Base-by-base conservation (phyloP, 1,284 basidiomycete species). In the Sanguinoderma infundibulare region DNA sequence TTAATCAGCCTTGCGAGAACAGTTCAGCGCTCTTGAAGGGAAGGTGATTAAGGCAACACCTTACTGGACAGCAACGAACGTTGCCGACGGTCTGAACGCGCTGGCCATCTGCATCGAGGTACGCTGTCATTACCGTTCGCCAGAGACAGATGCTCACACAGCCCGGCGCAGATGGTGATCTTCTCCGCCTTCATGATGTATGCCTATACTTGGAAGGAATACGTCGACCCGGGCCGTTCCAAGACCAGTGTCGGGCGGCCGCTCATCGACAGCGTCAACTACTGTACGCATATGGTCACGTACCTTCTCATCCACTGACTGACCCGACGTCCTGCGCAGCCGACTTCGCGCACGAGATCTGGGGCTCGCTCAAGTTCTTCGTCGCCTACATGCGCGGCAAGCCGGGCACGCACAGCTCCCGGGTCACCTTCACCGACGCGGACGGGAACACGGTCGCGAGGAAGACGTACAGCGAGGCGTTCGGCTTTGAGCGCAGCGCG, bases 61-160 rank as follows among this genome's bases (percentile, higher is more conserved):
- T 58, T 94, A 89, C 70, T 96, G 94, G 95, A 90, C 90, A 2
- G 77, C 78, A 57, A 87, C 87, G 2, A 93, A 93, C 69, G 84
- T 96, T 57, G 83, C 92, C 1, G 85, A 96, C 64, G 95, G 95
- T 0, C 74, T 96, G 36, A 91, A 87, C 62, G 93, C 95, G 0
- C 80, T 97, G 15, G 79, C 90, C 14, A 94, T 87, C 15, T 92
- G 91, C 64, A 85, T 95, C 49, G 95, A 96, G 82, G 91, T 91
- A 62, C 26, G 49, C 32, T 15, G 10, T 36, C 34, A 14, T 14
- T 6, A 14, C n/a, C 5, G 12, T 51, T 20, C 7, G 35, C 7
- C n/a, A 35, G 7, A 3, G 12, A 20, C 15, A 3, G 20, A 32
- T 36, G 30, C 12, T 51, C 17, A 51, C 49, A 20, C n/a, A 35